These are phyloP conservation scores for Obba rivulosa DNA, from an alignment of 768 basidiomycete species.

Conservation along the genomic window DNA sequence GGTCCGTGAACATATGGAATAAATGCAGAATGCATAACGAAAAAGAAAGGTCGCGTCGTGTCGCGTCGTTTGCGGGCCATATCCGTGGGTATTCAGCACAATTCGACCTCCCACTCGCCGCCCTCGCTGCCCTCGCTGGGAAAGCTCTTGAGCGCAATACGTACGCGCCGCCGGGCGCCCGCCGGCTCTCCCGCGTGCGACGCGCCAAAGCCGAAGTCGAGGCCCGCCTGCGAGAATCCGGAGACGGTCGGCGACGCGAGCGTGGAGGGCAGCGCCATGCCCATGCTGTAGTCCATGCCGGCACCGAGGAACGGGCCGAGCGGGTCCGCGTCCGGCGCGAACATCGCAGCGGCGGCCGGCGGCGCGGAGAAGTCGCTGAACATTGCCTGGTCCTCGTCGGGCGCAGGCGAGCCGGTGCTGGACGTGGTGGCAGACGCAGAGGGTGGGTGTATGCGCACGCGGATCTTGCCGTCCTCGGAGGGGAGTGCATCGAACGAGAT, in stretches of 20 bases:
- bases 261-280: not conserved
- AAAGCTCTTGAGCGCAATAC: conserved; percentile 62
- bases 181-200: conserved; percentile 17
- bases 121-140: conserved; percentile 59
- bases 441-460: conserved; percentile 63
- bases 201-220: conserved; percentile 15
- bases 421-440: conserved; percentile 30
- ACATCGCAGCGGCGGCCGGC: conserved; percentile 6
- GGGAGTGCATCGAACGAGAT: conserved; percentile 69
- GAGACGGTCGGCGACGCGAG: not conserved
- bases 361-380: conserved; percentile 20
- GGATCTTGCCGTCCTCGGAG: conserved; percentile 64
- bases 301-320: conserved; percentile 58
- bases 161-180: conserved; percentile 46
- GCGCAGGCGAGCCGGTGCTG: conserved; percentile 23
- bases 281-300: conserved; percentile 24
- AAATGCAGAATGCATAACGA: not conserved
- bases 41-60: not conserved
- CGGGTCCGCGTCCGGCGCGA: conserved; percentile 16
- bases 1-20: not conserved
- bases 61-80: not conserved
- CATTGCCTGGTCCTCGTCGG: conserved; percentile 26
- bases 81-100: conserved; percentile 42
- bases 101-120: conserved; percentile 76
- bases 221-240: not conserved